These are phyloP conservation scores for Oidiodendron maius DNA, from an alignment of 495 filamentous ascomycete species.

Conservation along the genomic window DNA sequence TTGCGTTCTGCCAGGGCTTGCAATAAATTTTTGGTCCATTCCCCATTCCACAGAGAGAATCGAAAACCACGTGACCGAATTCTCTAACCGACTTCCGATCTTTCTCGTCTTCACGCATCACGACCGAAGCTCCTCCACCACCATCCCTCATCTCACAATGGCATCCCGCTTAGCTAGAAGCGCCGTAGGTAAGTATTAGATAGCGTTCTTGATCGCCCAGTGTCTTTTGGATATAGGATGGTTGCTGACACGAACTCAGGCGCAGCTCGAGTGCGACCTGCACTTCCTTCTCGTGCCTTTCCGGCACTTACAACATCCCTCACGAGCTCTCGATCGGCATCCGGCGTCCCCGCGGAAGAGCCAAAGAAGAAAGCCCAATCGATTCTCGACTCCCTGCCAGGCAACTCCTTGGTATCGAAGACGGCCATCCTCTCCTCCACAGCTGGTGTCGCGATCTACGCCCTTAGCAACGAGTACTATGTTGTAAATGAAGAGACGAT, in stretches of 20 bases:
- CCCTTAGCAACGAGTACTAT: slow-evolving; percentile 99
- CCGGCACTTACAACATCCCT: slow-evolving; percentile 64
- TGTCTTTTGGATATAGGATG: slow-evolving; percentile 17
- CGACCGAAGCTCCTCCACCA: slow-evolving; percentile 32
- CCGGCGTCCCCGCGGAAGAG: slow-evolving; percentile 73
- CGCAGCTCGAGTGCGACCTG: slow-evolving; percentile 81
- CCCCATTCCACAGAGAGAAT: too few species aligned
- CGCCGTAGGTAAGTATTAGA: slow-evolving; percentile 72
- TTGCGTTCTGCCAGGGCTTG: neutral
- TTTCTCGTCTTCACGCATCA: slow-evolving; percentile 13
- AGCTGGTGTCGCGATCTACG: slow-evolving; percentile 84
- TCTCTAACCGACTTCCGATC: slow-evolving; percentile 14
- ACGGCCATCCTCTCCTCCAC: slow-evolving; percentile 90
- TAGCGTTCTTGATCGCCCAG: slow-evolving; percentile 3
- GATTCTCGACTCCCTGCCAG: slow-evolving; percentile 83
- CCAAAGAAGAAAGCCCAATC: slow-evolving; percentile 94
- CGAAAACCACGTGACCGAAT: too few species aligned
- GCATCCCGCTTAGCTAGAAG: slow-evolving; percentile 90
- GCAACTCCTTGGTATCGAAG: slow-evolving; percentile 84
- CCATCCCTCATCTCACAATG: slow-evolving; percentile 66
- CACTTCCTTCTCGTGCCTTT: slow-evolving; percentile 59
- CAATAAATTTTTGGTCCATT: neutral
- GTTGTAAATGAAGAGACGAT: slow-evolving; percentile 98
- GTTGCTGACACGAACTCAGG: slow-evolving; percentile 46
- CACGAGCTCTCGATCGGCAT: slow-evolving; percentile 52